A percentile compares a stretch with the other conserved stretches of the same genome.
These are phyloP conservation scores for Schizosaccharomyces japonicus DNA, from an alignment of 805 yeast species.

Conservation along the genomic window DNA sequence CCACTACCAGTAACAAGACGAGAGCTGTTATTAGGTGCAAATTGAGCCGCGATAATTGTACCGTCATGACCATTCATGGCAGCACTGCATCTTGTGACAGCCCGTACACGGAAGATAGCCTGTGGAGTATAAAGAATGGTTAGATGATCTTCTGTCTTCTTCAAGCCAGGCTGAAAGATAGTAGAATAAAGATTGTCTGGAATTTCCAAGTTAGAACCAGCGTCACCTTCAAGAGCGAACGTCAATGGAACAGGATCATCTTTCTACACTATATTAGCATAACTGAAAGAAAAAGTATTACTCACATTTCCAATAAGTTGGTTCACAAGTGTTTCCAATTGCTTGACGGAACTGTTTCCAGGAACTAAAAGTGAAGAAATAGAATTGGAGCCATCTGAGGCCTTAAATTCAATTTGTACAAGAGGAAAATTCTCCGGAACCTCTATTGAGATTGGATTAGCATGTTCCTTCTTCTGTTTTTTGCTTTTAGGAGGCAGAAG, in stretches of 20 bases:
- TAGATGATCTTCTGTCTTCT: constrained; percentile 78
- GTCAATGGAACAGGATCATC: constrained; percentile 83
- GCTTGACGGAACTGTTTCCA: constrained; percentile 61
- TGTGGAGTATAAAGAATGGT: constrained; percentile 82
- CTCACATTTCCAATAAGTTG: constrained; percentile 32
- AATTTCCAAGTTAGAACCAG: constrained; percentile 44
- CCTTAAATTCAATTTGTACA: neutral
- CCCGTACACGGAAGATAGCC: constrained; percentile 78
- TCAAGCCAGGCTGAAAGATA: constrained; percentile 61
- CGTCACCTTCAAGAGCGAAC: constrained; percentile 31
- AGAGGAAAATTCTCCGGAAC: constrained; percentile 3
- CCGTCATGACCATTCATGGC: constrained; percentile 91
- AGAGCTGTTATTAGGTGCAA: constrained; percentile 73
- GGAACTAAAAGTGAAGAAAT: constrained; percentile 30
- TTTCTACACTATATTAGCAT: constrained; percentile 6
- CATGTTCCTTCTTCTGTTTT: neutral
- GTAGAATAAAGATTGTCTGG: constrained; percentile 55
- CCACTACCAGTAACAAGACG: constrained; percentile 90
- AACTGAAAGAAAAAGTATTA: neutral
- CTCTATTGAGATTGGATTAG: neutral
- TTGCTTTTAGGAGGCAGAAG: constrained; percentile 2
- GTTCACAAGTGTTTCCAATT: constrained; percentile 69
- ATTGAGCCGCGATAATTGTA: constrained; percentile 72
- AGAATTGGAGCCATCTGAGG: neutral
- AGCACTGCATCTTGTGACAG: constrained; percentile 73